Evolutionary conservation across 345 rosid species (phyloP), one percentile per base, ranked within the genome.

Genomic region (Hibiscus tridactylites): DNA sequence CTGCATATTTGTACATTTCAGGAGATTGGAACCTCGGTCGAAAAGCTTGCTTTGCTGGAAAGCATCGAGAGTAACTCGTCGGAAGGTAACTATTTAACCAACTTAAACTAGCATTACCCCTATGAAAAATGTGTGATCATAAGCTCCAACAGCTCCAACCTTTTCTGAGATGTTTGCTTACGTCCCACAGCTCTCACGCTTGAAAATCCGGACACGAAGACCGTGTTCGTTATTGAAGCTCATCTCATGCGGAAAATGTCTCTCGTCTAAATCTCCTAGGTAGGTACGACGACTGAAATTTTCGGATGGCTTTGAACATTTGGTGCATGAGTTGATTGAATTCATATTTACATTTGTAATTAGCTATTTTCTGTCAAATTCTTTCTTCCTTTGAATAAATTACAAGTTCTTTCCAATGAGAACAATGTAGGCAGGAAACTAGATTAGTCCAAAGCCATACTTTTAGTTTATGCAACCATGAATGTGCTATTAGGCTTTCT

Each of bases 21-120:
- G 98, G 89, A 91, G 88, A 76, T 88, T 96, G 74, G 99, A 96
- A 78, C 87, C 98, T 1, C 83, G 83, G 77, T 88, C 98, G 5
- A 90, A 93, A 86, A 91, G 87, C 82, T 79, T 92, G 83, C 83
- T 92, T 56, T 89, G 99, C 84, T 91, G 97, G 99, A 91, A 89
- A 79, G 85, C 87, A 44, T 79, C 90, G 1, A 85, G 82, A 81
- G 83, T 73, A 58, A 84, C 85, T 15, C 87, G 89, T 50, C 83
- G 87, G 29, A 92, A 90, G 97, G 99, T 96, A 88, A 75, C 73
- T 39, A 73, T 63, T 9, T 11, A n/a, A 65, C 49, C 37, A 64
- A 50, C 31, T 52, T 29, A 15, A 8, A 7, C 31, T 29, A n/a
- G 11, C 71, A 46, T 49, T 15, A 47, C 13, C n/a, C 19, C n/a